phyloP scores from a whole-genome alignment of 306 rosid species.

The Pyrus betulifolia region DNA sequence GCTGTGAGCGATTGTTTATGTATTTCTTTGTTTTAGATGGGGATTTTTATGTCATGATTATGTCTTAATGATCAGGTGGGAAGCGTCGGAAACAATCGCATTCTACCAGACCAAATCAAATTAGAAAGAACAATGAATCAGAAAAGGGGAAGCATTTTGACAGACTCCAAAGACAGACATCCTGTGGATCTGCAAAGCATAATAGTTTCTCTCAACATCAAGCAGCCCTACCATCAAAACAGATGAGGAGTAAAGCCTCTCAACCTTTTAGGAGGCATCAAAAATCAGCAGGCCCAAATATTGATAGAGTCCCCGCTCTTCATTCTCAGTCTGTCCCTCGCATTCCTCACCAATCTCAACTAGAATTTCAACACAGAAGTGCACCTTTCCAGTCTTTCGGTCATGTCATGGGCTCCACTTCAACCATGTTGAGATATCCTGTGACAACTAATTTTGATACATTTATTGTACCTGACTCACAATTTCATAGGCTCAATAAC shows the following conservation, averaged over 20 bases:
- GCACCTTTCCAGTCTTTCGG: constrained; percentile 13
- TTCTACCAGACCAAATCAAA: constrained; percentile 21
- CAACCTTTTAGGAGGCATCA: constrained; percentile 17
- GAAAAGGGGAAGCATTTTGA: constrained; percentile 24
- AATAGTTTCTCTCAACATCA: constrained; percentile 10
- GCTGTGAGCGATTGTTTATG: background rate
- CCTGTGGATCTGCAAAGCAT: background rate
- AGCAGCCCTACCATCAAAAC: constrained; percentile 16
- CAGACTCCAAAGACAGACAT: constrained; percentile 7
- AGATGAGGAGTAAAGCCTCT: constrained; percentile 23
- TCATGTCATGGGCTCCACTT: constrained; percentile 17
- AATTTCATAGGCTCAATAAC: background rate
- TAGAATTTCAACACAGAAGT: constrained; percentile 20
- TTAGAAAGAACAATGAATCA: constrained; percentile 20
- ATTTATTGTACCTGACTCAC: constrained; percentile 17
- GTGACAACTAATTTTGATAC: constrained; percentile 9
- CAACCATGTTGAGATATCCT: constrained; percentile 25
- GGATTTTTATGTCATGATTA: background rate
- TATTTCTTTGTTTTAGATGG: constrained; percentile 4
- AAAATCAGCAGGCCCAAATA: constrained; percentile 7
- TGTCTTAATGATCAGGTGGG: constrained; percentile 24
- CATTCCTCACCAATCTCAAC: constrained; percentile 18
- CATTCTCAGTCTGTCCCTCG: constrained; percentile 10
- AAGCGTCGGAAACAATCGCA: constrained; percentile 27
- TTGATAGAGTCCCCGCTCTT: constrained; percentile 22